Evolutionary conservation across 2,329 filamentous ascomycete genomes (phyloP).

Genomic region (Arthrocladium fulminans): DNA sequence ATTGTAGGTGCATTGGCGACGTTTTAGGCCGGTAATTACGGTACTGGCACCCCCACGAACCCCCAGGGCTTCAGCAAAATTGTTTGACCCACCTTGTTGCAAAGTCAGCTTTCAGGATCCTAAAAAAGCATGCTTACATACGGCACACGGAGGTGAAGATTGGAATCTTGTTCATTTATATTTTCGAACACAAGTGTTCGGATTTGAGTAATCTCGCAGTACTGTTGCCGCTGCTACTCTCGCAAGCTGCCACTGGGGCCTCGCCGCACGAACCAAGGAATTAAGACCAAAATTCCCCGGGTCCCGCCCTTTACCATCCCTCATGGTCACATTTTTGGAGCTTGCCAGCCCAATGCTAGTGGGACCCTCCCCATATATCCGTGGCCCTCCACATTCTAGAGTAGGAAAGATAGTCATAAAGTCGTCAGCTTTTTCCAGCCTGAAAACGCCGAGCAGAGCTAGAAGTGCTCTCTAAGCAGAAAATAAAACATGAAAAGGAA

Average conservation of each 20-base stretch:
- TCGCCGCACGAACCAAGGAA: background rate
- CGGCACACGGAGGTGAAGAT: background rate
- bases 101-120: no score
- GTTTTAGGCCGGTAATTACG: no score
- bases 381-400: background rate
- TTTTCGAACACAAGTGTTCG: background rate
- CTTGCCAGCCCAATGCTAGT: slow-evolving; percentile 2
- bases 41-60: no score
- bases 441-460: background rate
- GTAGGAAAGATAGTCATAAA: background rate
- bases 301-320: slow-evolving; percentile 1
- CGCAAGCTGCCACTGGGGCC: background rate
- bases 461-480: background rate
- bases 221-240: background rate
- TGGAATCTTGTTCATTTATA: background rate
- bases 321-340: background rate
- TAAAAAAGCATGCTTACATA: no score
- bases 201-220: background rate
- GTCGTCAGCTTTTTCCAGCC: slow-evolving; percentile 1
- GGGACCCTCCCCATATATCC: background rate
- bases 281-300: background rate
- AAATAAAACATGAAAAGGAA: background rate
- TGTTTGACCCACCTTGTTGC: no score
- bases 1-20: no score
- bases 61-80: no score